These are phyloP conservation scores for Sporothrix humicola DNA, from an alignment of 2,329 filamentous ascomycete genomes.

Conservation along the genomic window DNA sequence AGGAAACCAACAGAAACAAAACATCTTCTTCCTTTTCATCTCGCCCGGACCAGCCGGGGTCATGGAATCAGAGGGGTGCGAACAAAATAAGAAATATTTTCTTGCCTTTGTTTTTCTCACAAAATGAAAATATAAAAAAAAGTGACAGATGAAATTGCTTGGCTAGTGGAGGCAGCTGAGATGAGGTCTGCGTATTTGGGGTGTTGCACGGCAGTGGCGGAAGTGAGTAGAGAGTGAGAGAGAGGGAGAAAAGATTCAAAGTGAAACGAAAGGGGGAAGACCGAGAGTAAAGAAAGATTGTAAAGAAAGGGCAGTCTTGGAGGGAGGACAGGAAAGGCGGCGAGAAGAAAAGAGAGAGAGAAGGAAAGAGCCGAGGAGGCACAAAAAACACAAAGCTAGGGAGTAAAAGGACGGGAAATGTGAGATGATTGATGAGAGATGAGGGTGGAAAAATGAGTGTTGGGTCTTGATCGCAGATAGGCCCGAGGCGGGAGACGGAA, in stretches of 20 bases:
- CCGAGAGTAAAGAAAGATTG: background rate
- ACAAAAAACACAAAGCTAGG: background rate
- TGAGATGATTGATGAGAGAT: too few relatives aligned
- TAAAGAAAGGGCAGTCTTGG: background rate
- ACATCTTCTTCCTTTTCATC: background rate
- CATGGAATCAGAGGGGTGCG: background rate
- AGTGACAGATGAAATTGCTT: slow-evolving; percentile 25
- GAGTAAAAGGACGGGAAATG: background rate
- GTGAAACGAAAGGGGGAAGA: background rate
- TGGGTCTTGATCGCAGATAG: background rate
- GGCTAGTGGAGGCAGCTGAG: slow-evolving; percentile 15
- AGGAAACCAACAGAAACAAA: background rate
- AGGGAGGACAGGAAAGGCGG: background rate
- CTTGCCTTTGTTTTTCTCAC: background rate
- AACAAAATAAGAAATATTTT: background rate
- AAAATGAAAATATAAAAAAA: background rate
- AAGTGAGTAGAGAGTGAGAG: background rate
- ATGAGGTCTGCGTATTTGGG: background rate
- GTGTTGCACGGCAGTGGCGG: slow-evolving; percentile 17
- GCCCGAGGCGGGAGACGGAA: background rate
- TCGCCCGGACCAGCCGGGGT: background rate
- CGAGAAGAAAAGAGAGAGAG: background rate
- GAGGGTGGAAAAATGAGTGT: too few relatives aligned
- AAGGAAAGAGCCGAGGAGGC: slow-evolving; percentile 20
- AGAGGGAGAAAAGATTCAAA: background rate